A percentile compares a stretch with the other conserved stretches of the same genome.
phyloP scores from a whole-genome alignment of 148 eudicot genomes.

The Euryodendron excelsum region DNA sequence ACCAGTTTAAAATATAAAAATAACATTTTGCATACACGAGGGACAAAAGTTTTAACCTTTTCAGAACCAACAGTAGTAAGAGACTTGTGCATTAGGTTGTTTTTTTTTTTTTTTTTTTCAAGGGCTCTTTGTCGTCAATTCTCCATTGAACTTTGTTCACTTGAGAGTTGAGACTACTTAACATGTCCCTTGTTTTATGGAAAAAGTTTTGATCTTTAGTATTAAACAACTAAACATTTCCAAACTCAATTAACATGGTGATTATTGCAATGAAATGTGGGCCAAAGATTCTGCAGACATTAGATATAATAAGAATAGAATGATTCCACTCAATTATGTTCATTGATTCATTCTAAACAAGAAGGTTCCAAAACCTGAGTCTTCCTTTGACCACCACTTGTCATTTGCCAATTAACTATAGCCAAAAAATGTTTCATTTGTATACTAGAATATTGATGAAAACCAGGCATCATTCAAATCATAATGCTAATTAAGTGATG shows the following conservation, averaged over 20 bases:
- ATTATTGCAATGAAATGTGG: slow-evolving; percentile 4
- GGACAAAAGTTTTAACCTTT: too few species aligned
- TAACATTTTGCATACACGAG: too few species aligned
- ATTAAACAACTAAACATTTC: background rate
- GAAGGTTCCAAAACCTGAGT: background rate
- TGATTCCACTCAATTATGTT: background rate
- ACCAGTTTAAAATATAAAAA: too few species aligned
- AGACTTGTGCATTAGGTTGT: too few species aligned
- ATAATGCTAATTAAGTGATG: too few species aligned
- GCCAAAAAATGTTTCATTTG: background rate
- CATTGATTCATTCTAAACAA: background rate
- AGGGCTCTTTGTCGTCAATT: too few species aligned
- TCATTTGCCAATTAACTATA: background rate
- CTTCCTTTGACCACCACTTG: background rate
- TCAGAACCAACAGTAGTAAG: too few species aligned
- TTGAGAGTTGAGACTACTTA: too few species aligned
- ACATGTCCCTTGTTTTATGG: background rate
- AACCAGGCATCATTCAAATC: background rate
- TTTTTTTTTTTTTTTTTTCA: too few species aligned
- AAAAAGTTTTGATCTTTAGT: background rate
- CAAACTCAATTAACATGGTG: background rate
- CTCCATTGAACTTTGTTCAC: too few species aligned
- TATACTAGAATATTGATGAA: background rate
- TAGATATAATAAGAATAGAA: slow-evolving; percentile 1
- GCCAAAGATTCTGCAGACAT: background rate